Percentiles rank a stretch among this genome's conserved stretches.
phyloP scores from a whole-genome alignment of 148 eudicot genomes.

The Heliamphora exappendiculata region DNA sequence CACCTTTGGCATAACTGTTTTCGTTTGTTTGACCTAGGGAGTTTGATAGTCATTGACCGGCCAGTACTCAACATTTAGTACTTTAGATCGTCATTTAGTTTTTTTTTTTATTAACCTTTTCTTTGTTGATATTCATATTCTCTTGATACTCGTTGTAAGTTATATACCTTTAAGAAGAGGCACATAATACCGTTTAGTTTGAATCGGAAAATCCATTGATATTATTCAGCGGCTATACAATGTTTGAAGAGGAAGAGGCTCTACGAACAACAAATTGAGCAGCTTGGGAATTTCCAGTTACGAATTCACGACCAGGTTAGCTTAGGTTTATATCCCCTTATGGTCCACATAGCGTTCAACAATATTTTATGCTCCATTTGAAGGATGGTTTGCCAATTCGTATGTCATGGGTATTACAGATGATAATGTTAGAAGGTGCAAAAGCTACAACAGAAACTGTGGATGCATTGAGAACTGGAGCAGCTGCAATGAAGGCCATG shows the following conservation, averaged over 20 bases:
- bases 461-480: slow-evolving; percentile 55
- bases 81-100: background rate
- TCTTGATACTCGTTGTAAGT: background rate
- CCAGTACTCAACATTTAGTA: background rate
- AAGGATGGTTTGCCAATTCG: background rate
- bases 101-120: background rate
- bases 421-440: slow-evolving; percentile 56
- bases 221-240: slow-evolving; percentile 36
- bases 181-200: background rate
- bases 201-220: slow-evolving; percentile 5
- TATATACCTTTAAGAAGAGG: background rate
- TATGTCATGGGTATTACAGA: slow-evolving; percentile 22
- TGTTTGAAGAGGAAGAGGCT: slow-evolving; percentile 47
- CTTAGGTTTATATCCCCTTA: slow-evolving; percentile 1
- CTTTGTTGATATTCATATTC: background rate
- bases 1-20: background rate
- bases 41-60: background rate
- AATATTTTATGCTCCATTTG: background rate
- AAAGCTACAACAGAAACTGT: slow-evolving; percentile 63
- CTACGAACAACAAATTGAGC: slow-evolving; percentile 44
- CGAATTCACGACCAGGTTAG: slow-evolving; percentile 52
- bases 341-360: background rate
- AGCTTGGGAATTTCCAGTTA: slow-evolving; percentile 46
- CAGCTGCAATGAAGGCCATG: slow-evolving; percentile 64
- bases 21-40: background rate